A percentile compares a stretch with the other conserved stretches of the same genome.
Conservation (phyloP, 768 basidiomycete species). For the Coprinopsis marcescibilis region DNA sequence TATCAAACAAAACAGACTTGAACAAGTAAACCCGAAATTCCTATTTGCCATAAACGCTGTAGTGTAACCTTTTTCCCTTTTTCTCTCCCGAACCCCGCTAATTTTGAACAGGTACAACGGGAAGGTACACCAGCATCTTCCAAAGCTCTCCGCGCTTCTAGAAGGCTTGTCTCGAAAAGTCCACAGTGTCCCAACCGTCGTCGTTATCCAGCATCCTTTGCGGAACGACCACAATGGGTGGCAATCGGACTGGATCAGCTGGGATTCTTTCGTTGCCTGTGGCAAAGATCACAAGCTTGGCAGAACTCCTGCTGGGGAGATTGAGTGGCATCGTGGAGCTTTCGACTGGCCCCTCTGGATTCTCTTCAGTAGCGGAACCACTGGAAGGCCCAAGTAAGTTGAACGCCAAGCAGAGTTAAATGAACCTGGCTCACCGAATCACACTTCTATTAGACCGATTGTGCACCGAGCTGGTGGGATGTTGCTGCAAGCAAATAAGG, state of each 20-base stretch:
- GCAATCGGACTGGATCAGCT: slow-evolving; percentile 45
- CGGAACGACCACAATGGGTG: slow-evolving; percentile 31
- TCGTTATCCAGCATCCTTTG: slow-evolving; percentile 49
- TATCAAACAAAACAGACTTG: slow-evolving; percentile 39
- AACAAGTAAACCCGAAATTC: slow-evolving; percentile 72
- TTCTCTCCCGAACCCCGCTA: slow-evolving; percentile 5
- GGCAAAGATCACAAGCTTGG: slow-evolving; percentile 44
- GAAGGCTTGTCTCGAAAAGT: slow-evolving; percentile 39
- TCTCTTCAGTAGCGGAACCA: slow-evolving; percentile 80
- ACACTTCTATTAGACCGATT: slow-evolving; percentile 48
- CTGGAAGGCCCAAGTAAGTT: slow-evolving; percentile 62
- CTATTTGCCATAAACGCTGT: slow-evolving; percentile 72
- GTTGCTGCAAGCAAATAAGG: slow-evolving; percentile 68
- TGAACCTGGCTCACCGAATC: slow-evolving; percentile 8
- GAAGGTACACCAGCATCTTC: slow-evolving; percentile 60
- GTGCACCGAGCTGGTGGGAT: slow-evolving; percentile 77
- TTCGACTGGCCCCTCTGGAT: slow-evolving; percentile 87
- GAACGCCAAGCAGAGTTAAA: slow-evolving; percentile 1
- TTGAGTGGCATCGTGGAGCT: slow-evolving; percentile 51
- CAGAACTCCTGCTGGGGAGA: slow-evolving; percentile 48
- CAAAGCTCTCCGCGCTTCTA: slow-evolving; percentile 57
- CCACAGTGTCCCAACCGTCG: slow-evolving; percentile 37
- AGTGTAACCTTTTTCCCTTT: slow-evolving; percentile 33
- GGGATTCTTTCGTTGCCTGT: slow-evolving; percentile 46
- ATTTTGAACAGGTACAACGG: slow-evolving; percentile 53